A percentile compares a stretch with the other conserved stretches of the same genome.
These are phyloP conservation scores for Alternaria burnsii DNA, from an alignment of 2,329 filamentous ascomycete species.

Conservation along the genomic window DNA sequence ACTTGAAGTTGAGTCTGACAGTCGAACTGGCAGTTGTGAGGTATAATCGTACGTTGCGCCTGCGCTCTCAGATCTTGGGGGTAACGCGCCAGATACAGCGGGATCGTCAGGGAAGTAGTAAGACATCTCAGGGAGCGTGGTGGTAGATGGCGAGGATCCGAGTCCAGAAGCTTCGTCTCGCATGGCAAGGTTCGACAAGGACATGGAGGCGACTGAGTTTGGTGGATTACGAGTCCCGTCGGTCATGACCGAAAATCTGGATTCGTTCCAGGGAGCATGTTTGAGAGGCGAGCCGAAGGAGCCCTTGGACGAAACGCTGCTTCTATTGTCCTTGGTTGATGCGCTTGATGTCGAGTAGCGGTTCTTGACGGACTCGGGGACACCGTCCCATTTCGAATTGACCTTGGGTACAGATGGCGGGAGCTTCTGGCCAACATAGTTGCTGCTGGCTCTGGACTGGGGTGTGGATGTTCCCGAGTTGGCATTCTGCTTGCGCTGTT, in stretches of 20 bases:
- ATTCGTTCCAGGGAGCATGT: conserved; percentile 22
- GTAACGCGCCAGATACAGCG: conserved; percentile 24
- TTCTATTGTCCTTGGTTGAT: conserved; percentile 28
- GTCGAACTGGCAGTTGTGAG: conserved; percentile 12
- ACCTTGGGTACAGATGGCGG: conserved; percentile 61
- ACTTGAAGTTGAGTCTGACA: conserved; percentile 13
- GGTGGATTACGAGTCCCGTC: conserved; percentile 40
- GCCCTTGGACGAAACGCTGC: conserved; percentile 26
- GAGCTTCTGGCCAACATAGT: conserved; percentile 53
- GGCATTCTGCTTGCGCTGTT: conserved; percentile 53
- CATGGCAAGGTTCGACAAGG: conserved; percentile 17
- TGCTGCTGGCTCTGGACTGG: conserved; percentile 23
- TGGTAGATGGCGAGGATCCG: conserved; percentile 30
- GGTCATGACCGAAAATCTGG: conserved; percentile 34
- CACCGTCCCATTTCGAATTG: conserved; percentile 64
- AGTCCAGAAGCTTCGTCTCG: conserved; percentile 14
- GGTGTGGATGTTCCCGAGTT: conserved; percentile 30
- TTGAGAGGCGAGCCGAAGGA: conserved; percentile 21
- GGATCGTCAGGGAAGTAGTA: conserved; percentile 40
- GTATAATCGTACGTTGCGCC: conserved; percentile 3
- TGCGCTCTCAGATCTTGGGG: conserved; percentile 8
- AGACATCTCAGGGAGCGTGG: conserved; percentile 36
- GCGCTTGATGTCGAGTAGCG: conserved; percentile 21
- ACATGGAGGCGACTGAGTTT: conserved; percentile 40
- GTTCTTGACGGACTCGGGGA: conserved; percentile 54